These are phyloP conservation scores for Fusarium coicis DNA, from an alignment of 2,329 filamentous ascomycete species.

Conservation along the genomic window DNA sequence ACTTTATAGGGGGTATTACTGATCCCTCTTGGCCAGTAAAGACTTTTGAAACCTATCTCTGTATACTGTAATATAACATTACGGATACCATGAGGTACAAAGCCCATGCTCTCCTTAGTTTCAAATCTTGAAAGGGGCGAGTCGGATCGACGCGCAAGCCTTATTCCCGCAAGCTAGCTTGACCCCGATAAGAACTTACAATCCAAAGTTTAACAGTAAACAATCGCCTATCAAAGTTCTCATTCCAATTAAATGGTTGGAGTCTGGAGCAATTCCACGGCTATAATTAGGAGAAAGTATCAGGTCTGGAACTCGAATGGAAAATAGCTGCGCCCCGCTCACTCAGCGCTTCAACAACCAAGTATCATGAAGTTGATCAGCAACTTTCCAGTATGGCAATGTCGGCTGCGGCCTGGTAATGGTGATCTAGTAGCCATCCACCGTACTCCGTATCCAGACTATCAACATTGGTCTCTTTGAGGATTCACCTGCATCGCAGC, in stretches of 20 bases:
- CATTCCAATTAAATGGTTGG: not conserved
- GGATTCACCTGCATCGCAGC: not conserved
- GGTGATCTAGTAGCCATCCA: slow-evolving; percentile 14
- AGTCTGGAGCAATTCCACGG: slow-evolving; percentile 14
- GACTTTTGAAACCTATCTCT: no score
- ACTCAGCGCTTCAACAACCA: slow-evolving; percentile 14
- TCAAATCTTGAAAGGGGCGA: slow-evolving; percentile 21
- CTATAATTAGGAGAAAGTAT: slow-evolving; percentile 4
- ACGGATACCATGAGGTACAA: not conserved
- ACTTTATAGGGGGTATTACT: no score
- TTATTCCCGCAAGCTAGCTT: slow-evolving; percentile 30
- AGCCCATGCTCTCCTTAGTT: slow-evolving; percentile 8
- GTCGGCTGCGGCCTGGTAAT: slow-evolving; percentile 19
- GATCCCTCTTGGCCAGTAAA: no score
- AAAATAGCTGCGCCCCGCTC: slow-evolving; percentile 2
- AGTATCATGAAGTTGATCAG: slow-evolving; percentile 39
- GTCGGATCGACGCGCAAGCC: slow-evolving; percentile 25
- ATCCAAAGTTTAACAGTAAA: not conserved
- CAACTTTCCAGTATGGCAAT: slow-evolving; percentile 28
- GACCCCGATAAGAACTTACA: not conserved
- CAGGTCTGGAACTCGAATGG: not conserved
- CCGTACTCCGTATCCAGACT: not conserved
- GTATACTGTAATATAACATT: not conserved
- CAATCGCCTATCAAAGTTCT: not conserved
- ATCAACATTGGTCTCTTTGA: slow-evolving; percentile 4